Evolutionary conservation across 768 basidiomycete species (phyloP), one percentile per base, ranked within the genome.

Genomic region (Podaxis sp.): DNA sequence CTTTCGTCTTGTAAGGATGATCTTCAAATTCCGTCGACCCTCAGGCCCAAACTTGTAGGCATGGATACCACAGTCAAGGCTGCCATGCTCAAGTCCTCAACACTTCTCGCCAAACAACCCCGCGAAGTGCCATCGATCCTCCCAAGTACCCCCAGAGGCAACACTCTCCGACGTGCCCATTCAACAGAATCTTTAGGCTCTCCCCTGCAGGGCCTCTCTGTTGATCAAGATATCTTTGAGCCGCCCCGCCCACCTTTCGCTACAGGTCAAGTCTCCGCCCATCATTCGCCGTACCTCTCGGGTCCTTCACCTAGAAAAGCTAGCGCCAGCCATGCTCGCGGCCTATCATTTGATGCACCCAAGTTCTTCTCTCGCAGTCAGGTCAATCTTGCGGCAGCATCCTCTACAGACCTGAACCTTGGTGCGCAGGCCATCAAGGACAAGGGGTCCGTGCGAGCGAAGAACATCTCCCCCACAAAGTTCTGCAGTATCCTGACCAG

Each of bases 31-130:
- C 94, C 94, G 3, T 76, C 84, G 6, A 85, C 84, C 2, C 77
- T 95, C 24, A 84, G 94, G 7, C 88, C 87, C 1, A 93, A 93
- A 74, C 84, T 96, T 17, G 79, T 80, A 53, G 86, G 85, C 15
- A 92, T 96, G 84, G 92, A 96, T 61, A 77, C 87, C 0, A 86
- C 89, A 1, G 90, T 96, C 55, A 96, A 96, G 72, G 93, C 91
- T 4, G 91, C 91, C 12, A 95, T 96, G 91, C 78, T 96, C 60
- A 93, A 91, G 71, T 93, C 92, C 0, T 93, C 93, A 0, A 86
- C 89, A 33, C 82, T 84, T 28, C 77, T 91, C 72, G 75, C 81
- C 20, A 73, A 78, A 7, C 79, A 75, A 63, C 77, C 77, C 30
- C 69, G 72, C 26, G 66, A 74, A 17, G 69, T 72, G 17, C 54